Evolutionary conservation across 768 basidiomycete species (phyloP), one percentile per base, ranked within the genome.

Genomic region (Ramaria rubella): DNA sequence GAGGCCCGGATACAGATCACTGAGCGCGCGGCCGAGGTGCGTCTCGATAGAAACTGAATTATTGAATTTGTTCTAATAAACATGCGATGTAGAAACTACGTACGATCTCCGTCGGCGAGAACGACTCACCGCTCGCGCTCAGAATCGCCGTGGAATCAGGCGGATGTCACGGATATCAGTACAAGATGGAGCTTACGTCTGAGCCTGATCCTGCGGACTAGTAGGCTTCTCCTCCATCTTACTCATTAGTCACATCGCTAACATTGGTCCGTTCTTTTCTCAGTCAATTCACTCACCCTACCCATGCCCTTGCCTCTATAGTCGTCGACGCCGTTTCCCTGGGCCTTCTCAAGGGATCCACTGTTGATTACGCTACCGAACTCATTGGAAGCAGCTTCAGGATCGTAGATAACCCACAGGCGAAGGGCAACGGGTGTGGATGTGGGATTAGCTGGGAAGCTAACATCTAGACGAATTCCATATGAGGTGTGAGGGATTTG

Each of bases 131-230:
- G 49, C 76, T 89, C 21, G 90, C 86, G 3, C 74, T 97, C 23
- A 76, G 94, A 60, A 78, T 98, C 61, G 75, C 83, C 1, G 92
- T 97, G 24, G 93, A 96, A 64, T 90, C 87, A 11, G 95, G 95
- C 11, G 95, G 95, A 19, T 98, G 95, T 65, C 94, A 98, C 67
- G 95, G 95, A 34, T 97, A 97, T 69, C 93, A 96, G 65, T 96
- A 97, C 70, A 94, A 90, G 62, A 81, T 98, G 79, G 83, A 87
- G 55, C 77, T 97, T 3, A 86, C 88, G 2, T 77, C 75, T 34
- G 70, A 72, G 43, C 75, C 76, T 15, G 73, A 77, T 27, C 75
- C 77, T 4, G 92, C 94, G 60, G 94, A 96, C 70, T 96, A 94
- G 94, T 94, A 67, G 67, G 90, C 75, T 21, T 23, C 29, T 21